Evolutionary conservation across 2,329 filamentous ascomycete genomes (phyloP).

Genomic region (Fusarium torulosum): DNA sequence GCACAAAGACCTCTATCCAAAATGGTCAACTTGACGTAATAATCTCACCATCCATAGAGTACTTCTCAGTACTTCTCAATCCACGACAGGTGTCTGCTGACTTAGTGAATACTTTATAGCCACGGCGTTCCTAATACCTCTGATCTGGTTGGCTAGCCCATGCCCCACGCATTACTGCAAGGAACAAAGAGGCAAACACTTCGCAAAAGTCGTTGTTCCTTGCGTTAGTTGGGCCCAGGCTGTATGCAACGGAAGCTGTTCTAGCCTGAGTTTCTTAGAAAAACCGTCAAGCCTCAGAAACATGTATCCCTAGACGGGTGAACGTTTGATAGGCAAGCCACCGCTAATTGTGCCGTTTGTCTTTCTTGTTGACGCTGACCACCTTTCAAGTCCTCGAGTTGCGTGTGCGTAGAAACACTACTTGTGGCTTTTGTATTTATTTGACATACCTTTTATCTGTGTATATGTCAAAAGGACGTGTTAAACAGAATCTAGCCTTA

Average conservation of each 20-base stretch:
- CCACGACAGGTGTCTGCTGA: neutral
- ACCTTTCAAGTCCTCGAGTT: slow-evolving; percentile 2
- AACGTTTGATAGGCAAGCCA: slow-evolving; percentile 16
- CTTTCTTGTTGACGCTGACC: slow-evolving; percentile 10
- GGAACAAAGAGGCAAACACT: slow-evolving; percentile 16
- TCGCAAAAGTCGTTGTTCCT: slow-evolving; percentile 25
- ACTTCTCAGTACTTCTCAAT: neutral
- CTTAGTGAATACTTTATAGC: slow-evolving; percentile 19
- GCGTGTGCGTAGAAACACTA: neutral
- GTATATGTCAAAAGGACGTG: neutral
- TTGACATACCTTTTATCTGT: neutral
- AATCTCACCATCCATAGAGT: neutral
- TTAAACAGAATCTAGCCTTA: neutral
- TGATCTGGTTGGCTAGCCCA: neutral
- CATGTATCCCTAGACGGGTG: neutral
- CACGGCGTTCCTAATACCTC: slow-evolving; percentile 11
- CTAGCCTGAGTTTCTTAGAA: slow-evolving; percentile 2
- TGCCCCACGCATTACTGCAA: slow-evolving; percentile 24
- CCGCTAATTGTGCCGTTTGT: slow-evolving; percentile 8
- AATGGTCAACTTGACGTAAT: neutral
- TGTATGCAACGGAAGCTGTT: neutral
- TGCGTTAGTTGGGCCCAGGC: slow-evolving; percentile 13
- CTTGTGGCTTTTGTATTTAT: neutral
- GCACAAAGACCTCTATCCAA: neutral
- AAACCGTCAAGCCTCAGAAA: slow-evolving; percentile 32